Conservation (phyloP, 306 rosid species). For the Trifolium fragiferum region DNA sequence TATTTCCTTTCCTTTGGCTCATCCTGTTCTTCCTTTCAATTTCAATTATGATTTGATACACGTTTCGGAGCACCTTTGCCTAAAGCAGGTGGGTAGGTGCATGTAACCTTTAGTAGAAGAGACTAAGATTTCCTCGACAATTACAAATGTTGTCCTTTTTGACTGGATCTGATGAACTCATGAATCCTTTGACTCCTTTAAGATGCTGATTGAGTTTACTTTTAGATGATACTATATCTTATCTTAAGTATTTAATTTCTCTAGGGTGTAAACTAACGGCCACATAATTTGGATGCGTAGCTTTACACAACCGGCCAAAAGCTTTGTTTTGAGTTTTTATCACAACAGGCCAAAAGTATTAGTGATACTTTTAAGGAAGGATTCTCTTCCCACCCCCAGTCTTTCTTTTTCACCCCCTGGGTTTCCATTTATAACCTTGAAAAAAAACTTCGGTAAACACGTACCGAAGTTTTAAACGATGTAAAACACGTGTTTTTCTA, state of each 20-base stretch:
- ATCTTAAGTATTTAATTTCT: background rate
- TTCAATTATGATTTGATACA: constrained; percentile 36
- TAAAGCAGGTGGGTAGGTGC: constrained; percentile 47
- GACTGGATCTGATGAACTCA: constrained; percentile 41
- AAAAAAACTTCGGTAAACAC: no score
- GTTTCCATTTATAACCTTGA: no score
- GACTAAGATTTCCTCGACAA: constrained; percentile 45
- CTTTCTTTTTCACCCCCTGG: no score
- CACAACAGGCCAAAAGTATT: background rate
- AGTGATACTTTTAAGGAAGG: no score
- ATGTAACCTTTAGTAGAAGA: constrained; percentile 39
- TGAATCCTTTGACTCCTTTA: constrained; percentile 33
- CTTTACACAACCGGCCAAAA: background rate
- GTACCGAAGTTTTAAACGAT: no score
- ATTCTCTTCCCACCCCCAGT: no score
- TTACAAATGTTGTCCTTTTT: constrained; percentile 41
- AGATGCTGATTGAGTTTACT: constrained; percentile 14
- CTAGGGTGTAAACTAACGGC: background rate
- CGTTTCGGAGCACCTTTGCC: constrained; percentile 42
- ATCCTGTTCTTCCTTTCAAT: constrained; percentile 1
- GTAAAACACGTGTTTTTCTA: no score
- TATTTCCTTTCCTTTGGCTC: constrained; percentile 11
- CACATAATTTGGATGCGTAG: no score
- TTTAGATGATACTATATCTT: no score
- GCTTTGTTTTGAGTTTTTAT: background rate